These are phyloP conservation scores for Pisolithus thermaeus DNA, from an alignment of 1,284 basidiomycete genomes.

Conservation along the genomic window DNA sequence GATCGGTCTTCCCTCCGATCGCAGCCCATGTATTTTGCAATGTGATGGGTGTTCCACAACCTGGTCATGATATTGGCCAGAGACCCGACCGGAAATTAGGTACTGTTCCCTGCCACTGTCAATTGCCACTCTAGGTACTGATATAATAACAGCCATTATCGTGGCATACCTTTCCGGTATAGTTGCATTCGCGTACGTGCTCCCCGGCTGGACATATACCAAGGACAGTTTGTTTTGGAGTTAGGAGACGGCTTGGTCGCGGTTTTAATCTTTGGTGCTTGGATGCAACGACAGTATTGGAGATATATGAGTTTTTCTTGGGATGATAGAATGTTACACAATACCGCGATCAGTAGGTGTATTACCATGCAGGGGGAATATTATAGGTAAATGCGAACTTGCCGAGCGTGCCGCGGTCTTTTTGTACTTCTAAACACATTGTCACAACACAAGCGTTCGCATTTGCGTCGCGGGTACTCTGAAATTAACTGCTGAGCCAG, in stretches of 20 bases:
- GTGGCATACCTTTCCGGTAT: conserved; percentile 46
- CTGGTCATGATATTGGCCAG: conserved; percentile 30
- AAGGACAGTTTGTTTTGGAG: conserved; percentile 34
- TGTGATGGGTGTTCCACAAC: conserved; percentile 81
- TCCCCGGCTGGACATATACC: conserved; percentile 31
- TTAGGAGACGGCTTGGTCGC: conserved; percentile 4
- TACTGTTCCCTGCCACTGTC: conserved; percentile 12
- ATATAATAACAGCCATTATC: conserved; percentile 35
- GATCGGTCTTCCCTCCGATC: conserved; percentile 58
- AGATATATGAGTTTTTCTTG: too few species aligned
- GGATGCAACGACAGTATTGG: neutral
- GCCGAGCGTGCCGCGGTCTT: too few species aligned
- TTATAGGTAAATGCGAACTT: too few species aligned
- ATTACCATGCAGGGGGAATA: too few species aligned
- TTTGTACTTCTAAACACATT: too few species aligned
- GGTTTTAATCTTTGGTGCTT: neutral
- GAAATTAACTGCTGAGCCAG: too few species aligned
- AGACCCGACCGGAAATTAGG: conserved; percentile 36
- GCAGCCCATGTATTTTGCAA: conserved; percentile 90
- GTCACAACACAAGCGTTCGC: too few species aligned
- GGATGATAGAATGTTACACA: too few species aligned
- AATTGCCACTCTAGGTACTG: conserved; percentile 6
- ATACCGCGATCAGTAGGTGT: too few species aligned
- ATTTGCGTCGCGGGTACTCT: too few species aligned
- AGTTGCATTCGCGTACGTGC: conserved; percentile 31